A percentile compares a stretch with the other conserved stretches of the same genome.
These are phyloP conservation scores for Smallanthus sonchifolius DNA, from an alignment of 129 eudicot genomes.

Conservation along the genomic window DNA sequence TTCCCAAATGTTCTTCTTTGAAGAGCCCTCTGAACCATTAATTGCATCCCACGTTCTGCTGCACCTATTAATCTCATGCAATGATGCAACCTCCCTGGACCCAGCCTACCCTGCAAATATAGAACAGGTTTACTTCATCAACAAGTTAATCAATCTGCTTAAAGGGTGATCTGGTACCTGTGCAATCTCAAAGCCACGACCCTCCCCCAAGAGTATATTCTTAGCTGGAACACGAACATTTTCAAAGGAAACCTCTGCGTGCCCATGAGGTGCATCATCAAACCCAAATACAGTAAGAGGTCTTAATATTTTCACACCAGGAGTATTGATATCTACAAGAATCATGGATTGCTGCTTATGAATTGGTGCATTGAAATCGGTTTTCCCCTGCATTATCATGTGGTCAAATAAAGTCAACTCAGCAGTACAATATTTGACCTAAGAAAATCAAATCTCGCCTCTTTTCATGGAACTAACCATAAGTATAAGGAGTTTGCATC, in stretches of 20 bases:
- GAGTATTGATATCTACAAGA: slow-evolving; percentile 75
- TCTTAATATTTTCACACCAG: slow-evolving; percentile 69
- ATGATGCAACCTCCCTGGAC: slow-evolving; percentile 98
- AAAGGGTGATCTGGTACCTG: slow-evolving; percentile 42
- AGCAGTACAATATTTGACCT: slow-evolving; percentile 1
- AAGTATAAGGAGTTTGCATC: slow-evolving; percentile 91
- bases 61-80: slow-evolving; percentile 98
- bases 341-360: slow-evolving; percentile 98
- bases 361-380: slow-evolving; percentile 73
- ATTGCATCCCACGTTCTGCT: slow-evolving; percentile 98
- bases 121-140: not conserved
- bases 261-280: slow-evolving; percentile 99
- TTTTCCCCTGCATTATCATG: slow-evolving; percentile 75
- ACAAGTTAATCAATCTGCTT: not conserved
- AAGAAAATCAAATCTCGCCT: not conserved
- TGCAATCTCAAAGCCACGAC: slow-evolving; percentile 97
- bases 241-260: slow-evolving; percentile 79
- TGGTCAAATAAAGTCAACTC: slow-evolving; percentile 7
- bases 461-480: slow-evolving; percentile 60
- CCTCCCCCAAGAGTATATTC: slow-evolving; percentile 88
- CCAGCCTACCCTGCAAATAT: slow-evolving; percentile 78
- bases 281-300: slow-evolving; percentile 93
- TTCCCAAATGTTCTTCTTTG: slow-evolving; percentile 80
- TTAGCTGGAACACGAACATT: slow-evolving; percentile 78
- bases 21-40: slow-evolving; percentile 85